Evolutionary conservation across 169 alveolate genomes (phyloP), one percentile per base, ranked within the genome.

Genomic region (Plasmodium vivax): DNA sequence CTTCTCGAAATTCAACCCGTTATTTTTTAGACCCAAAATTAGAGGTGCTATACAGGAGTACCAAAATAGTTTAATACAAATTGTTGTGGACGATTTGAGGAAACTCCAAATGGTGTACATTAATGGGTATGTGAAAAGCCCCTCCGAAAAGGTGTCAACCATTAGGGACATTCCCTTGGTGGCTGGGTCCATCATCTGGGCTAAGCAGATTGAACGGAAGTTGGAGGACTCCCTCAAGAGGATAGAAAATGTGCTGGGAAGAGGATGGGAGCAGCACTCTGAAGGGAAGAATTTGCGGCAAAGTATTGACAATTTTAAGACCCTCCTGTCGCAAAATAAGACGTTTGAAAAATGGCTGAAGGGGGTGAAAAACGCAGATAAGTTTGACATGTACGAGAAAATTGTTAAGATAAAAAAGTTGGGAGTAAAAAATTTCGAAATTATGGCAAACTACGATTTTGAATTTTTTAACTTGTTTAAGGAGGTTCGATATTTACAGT

Each of bases 1-100:
- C 47, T 98, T 99, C 95, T 97, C 98, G 36, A 97, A 98, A 93
- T 99, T 98, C 96, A 98, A 98, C 94, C 98, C 99, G 8, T 96
- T 99, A 47, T 98, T 99, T 94, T 97, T 97, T 94, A 95, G 99
- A 47, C 99, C 99, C 19, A 96, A 99, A 84, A 98, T 99, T 91
- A 97, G 98, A 87, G 99, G 99, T 47, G 99, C 99, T 9, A 99
- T 99, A 45, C 98, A 98, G 93, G 99, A 99, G 95, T 99, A 99
- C 95, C 99, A 98, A 96, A 97, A 99, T 27, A 96, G 98, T 72
- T 91, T 98, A n/a, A 82, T 99, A 80, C 97, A 98, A 62, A 97
- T 96, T 56, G 99, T 98, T 7, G 98, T 98, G 93, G 98, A 97
- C 58, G 99, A 98, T 93, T 97, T 98, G 62, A 93, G 96, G 51